Conservation (phyloP, 371 early-diverging fungal species). For the Amoeboaphelidium protococcarum region DNA sequence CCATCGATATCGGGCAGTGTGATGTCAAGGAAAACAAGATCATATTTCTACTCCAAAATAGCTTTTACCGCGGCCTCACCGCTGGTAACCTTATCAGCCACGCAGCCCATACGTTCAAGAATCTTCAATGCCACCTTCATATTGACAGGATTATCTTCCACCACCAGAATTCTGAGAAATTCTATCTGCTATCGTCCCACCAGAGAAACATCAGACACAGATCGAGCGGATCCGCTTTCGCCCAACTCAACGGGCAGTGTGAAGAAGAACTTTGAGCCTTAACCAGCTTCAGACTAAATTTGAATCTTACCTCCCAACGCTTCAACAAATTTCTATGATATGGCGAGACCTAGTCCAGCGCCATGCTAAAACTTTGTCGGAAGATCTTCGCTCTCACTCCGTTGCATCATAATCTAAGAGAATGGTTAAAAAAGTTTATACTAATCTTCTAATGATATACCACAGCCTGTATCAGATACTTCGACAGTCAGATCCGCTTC, state of each 20-base stretch:
- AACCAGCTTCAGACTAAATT: constrained; percentile 6
- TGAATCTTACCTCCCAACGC: constrained; percentile 13
- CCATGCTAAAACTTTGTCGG: constrained; percentile 24
- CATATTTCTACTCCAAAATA: constrained; percentile 9
- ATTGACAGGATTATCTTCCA: constrained; percentile 25
- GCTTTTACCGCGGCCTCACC: constrained; percentile 17
- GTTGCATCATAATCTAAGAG: constrained; percentile 23
- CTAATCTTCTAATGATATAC: constrained; percentile 21
- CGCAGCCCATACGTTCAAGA: constrained; percentile 4
- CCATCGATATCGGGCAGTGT: constrained; percentile 30
- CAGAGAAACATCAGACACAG: constrained; percentile 1
- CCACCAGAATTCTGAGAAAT: constrained; percentile 14
- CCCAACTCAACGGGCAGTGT: constrained; percentile 1
- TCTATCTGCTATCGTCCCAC: constrained; percentile 5
- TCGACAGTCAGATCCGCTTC: no score
- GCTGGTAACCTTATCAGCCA: constrained; percentile 13
- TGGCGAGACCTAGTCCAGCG: constrained; percentile 17
- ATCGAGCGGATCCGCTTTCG: constrained; percentile 6
- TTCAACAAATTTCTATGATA: constrained; percentile 12
- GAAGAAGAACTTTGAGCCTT: constrained; percentile 12
- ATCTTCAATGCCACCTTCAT: constrained; percentile 18
- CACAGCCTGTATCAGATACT: constrained; percentile 38
- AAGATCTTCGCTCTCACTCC: constrained; percentile 20
- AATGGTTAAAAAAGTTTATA: constrained; percentile 26
- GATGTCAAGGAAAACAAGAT: constrained; percentile 22